These are phyloP conservation scores for Dittrichia graveolens DNA, from an alignment of 129 eudicot genomes.

Conservation along the genomic window DNA sequence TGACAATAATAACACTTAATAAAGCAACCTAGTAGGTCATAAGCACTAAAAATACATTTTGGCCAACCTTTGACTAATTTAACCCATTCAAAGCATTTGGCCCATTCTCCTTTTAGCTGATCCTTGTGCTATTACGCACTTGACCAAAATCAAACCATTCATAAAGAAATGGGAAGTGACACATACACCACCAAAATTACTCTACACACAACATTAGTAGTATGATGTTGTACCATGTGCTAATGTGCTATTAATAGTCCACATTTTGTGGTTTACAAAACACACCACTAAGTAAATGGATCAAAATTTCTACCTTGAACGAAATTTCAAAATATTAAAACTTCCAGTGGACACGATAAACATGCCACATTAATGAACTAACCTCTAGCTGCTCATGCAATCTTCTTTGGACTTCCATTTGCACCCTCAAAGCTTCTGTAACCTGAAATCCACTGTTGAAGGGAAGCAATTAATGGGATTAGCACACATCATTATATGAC, in stretches of 20 bases:
- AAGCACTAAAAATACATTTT: background rate
- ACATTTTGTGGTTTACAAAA: too few relatives aligned
- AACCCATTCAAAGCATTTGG: background rate
- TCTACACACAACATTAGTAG: too few relatives aligned
- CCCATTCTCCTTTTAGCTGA: background rate
- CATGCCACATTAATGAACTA: slow-evolving; percentile 2
- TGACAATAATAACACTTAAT: background rate
- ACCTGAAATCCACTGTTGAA: slow-evolving; percentile 77
- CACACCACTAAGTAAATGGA: background rate
- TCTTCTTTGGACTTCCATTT: slow-evolving; percentile 91
- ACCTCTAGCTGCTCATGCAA: slow-evolving; percentile 92
- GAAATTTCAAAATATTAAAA: background rate
- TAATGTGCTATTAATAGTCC: too few relatives aligned
- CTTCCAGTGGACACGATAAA: background rate
- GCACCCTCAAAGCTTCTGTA: slow-evolving; percentile 86
- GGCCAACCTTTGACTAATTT: background rate
- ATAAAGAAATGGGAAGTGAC: background rate
- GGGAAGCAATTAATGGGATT: slow-evolving; percentile 14
- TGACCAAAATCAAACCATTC: background rate
- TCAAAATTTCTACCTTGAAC: background rate
- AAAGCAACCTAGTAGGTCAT: background rate
- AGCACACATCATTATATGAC: background rate
- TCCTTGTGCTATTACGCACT: background rate
- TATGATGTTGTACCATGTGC: too few relatives aligned
- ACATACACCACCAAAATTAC: too few relatives aligned